A percentile compares a stretch with the other conserved stretches of the same genome.
Conservation (phyloP, 441 rosid genomes). For the Gossypium schwendimanii region DNA sequence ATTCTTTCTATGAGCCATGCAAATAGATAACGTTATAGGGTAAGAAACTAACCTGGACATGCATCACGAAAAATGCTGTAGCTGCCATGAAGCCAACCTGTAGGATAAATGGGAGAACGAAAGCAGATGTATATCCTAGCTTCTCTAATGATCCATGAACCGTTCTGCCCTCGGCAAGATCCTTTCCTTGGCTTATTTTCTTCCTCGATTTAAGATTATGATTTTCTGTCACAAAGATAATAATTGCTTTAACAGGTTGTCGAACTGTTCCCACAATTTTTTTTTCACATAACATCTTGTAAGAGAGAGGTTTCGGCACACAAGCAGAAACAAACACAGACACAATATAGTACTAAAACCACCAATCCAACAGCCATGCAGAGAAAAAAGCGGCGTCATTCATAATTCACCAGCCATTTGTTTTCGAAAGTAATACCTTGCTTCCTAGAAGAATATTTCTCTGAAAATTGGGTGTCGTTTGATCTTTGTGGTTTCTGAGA, state of each 20-base stretch:
- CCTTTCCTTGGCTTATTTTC: slow-evolving; percentile 25
- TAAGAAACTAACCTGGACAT: slow-evolving; percentile 62
- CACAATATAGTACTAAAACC: background rate
- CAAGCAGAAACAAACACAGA: background rate
- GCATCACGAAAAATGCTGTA: slow-evolving; percentile 78
- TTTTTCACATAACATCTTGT: background rate
- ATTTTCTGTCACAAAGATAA: slow-evolving; percentile 34
- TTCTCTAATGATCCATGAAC: slow-evolving; percentile 25
- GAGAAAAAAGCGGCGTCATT: background rate
- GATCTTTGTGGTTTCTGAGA: slow-evolving; percentile 16
- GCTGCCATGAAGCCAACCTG: slow-evolving; percentile 69
- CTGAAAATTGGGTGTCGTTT: slow-evolving; percentile 9
- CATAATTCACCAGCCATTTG: background rate
- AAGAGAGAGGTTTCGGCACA: background rate
- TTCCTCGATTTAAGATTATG: slow-evolving; percentile 48
- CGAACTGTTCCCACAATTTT: background rate
- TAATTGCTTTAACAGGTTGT: background rate
- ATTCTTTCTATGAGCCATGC: too few species aligned
- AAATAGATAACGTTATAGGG: too few species aligned
- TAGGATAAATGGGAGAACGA: slow-evolving; percentile 53
- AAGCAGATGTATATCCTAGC: slow-evolving; percentile 39
- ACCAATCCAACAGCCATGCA: background rate
- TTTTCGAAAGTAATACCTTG: slow-evolving; percentile 32
- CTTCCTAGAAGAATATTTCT: slow-evolving; percentile 18
- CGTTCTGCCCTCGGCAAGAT: slow-evolving; percentile 14